phyloP scores from a whole-genome alignment of 805 yeast species.

The Candida ulmi region DNA sequence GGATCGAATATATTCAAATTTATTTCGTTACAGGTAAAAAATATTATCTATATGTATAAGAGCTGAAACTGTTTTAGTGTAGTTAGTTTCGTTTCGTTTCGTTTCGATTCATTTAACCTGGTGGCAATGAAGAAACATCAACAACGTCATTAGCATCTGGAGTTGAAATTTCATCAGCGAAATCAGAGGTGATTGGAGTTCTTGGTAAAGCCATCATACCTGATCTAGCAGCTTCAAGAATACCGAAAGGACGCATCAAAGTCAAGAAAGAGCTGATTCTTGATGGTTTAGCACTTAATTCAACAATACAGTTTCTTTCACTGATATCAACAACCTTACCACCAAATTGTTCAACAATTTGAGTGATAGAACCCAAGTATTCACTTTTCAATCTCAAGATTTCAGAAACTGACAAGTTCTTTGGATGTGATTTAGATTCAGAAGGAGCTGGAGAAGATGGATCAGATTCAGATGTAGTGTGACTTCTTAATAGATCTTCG shows the following conservation, averaged over 20 bases:
- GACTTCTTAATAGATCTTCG: conserved; percentile 88
- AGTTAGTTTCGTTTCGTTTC: no score
- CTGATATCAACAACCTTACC: conserved; percentile 90
- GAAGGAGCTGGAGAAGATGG: conserved; percentile 23
- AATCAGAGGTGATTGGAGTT: conserved; percentile 68
- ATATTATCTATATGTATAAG: no score
- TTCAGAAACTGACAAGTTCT: conserved; percentile 83
- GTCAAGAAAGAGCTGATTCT: conserved; percentile 83
- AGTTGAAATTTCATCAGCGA: conserved; percentile 43
- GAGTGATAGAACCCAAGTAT: conserved; percentile 80
- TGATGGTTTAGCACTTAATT: conserved; percentile 89
- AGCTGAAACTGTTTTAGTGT: no score
- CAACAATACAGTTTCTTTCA: conserved; percentile 90
- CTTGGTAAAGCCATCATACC: conserved; percentile 99
- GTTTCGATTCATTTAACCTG: conserved; percentile 85
- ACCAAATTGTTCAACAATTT: conserved; percentile 80
- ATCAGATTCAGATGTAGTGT: conserved; percentile 35
- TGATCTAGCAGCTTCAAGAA: conserved; percentile 91
- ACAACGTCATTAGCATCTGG: conserved; percentile 64
- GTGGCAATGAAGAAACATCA: conserved; percentile 88
- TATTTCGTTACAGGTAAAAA: no score
- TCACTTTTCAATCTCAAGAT: conserved; percentile 90
- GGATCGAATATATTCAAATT: no score
- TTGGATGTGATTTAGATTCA: conserved; percentile 66
- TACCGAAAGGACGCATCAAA: conserved; percentile 91